A percentile compares a stretch with the other conserved stretches of the same genome.
phyloP scores from a whole-genome alignment of 192 early-diverging fungal species.

The Coemansia sp. region DNA sequence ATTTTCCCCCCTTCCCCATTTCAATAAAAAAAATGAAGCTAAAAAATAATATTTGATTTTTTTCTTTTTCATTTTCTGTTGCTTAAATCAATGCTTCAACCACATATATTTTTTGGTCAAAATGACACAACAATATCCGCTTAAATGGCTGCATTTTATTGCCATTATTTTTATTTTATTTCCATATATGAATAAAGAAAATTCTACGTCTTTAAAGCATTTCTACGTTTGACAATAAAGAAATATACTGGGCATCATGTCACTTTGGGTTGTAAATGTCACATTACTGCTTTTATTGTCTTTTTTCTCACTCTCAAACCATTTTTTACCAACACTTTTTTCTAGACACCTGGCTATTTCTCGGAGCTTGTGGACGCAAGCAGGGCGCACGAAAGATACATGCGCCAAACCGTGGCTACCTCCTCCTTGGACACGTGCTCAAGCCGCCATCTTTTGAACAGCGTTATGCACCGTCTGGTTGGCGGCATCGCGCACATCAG shows the following conservation, averaged over 20 bases:
- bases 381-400: conserved; percentile 54
- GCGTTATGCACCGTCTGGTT: conserved; percentile 21
- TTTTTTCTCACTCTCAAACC: neutral
- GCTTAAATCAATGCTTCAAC: too few species aligned
- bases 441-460: conserved; percentile 44
- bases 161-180: too few species aligned
- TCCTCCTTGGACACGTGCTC: conserved; percentile 42
- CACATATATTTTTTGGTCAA: too few species aligned
- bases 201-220: too few species aligned
- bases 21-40: conserved; percentile 1
- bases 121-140: too few species aligned
- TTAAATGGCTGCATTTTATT: too few species aligned
- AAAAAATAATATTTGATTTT: neutral
- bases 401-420: conserved; percentile 47
- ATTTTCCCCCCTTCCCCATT: neutral
- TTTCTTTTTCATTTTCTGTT: neutral
- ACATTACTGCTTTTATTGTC: neutral
- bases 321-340: neutral
- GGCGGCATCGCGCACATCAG: conserved; percentile 49
- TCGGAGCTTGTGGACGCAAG: conserved; percentile 30
- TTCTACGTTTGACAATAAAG: too few species aligned
- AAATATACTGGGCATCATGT: too few species aligned
- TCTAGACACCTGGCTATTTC: conserved; percentile 3
- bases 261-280: neutral
- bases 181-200: too few species aligned